Percentiles rank a stretch among this genome's conserved stretches.
Conservation (phyloP, 2,329 filamentous ascomycete species). For the Colletotrichum acutatum region DNA sequence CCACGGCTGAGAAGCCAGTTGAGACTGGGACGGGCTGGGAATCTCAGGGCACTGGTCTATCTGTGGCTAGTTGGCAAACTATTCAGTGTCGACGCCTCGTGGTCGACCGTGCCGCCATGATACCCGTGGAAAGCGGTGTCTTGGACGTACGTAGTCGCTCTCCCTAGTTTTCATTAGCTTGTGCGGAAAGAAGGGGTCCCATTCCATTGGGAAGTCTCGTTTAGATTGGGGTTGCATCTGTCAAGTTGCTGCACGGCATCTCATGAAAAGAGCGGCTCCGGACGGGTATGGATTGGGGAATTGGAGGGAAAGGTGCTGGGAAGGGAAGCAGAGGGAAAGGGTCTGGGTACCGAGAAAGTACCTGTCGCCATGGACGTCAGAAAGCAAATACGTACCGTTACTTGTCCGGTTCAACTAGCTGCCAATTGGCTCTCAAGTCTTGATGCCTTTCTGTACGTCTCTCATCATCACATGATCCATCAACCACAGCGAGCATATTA, state of each 20-base stretch:
- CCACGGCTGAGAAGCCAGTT: slow-evolving; percentile 13
- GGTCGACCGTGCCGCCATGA: not conserved
- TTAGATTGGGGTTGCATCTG: slow-evolving; percentile 33
- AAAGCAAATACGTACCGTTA: slow-evolving; percentile 9
- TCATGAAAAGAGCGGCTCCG: slow-evolving; percentile 16
- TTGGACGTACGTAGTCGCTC: slow-evolving; percentile 17
- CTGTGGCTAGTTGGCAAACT: not conserved
- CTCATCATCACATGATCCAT: not conserved
- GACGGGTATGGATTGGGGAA: not conserved
- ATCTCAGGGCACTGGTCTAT: not conserved
- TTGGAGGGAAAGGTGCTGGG: not conserved
- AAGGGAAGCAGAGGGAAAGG: not conserved
- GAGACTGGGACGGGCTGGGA: slow-evolving; percentile 10
- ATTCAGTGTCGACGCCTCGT: slow-evolving; percentile 8
- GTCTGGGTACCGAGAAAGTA: not conserved
- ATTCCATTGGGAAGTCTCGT: slow-evolving; percentile 28
- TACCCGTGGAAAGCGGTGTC: slow-evolving; percentile 5
- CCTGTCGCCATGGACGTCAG: too few relatives aligned
- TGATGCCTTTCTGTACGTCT: too few relatives aligned
- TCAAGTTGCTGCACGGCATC: slow-evolving; percentile 1
- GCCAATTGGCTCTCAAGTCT: not conserved
- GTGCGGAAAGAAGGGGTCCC: slow-evolving; percentile 19
- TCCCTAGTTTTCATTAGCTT: slow-evolving; percentile 27
- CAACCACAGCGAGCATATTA: not conserved
- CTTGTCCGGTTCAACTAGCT: not conserved